Percentiles rank a stretch among this genome's conserved stretches.
Evolutionary conservation across 1,284 basidiomycete species (phyloP).

Genomic region (Austroboletus olivaceoglutinosus): DNA sequence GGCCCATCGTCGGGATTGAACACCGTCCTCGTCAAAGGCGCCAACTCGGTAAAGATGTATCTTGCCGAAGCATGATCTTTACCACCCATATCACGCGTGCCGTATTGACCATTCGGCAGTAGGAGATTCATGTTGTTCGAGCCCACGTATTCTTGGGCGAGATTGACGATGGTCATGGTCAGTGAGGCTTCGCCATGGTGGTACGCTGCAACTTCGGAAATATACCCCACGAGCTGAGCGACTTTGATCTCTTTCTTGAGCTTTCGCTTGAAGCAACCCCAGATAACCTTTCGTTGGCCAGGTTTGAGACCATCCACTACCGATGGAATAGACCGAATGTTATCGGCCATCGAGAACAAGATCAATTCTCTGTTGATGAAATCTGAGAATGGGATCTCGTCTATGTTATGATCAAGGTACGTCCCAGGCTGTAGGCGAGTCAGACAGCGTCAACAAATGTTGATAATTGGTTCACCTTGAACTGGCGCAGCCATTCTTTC

Average conservation of each 20-base stretch:
- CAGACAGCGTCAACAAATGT: neutral
- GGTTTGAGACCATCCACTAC: constrained; percentile 96
- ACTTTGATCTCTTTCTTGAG: constrained; percentile 95
- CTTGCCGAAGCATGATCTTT: constrained; percentile 96
- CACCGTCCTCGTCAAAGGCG: constrained; percentile 74
- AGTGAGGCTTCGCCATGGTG: constrained; percentile 95
- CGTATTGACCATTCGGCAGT: constrained; percentile 92
- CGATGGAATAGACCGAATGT: constrained; percentile 93
- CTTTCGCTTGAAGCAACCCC: constrained; percentile 94
- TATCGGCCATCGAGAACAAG: constrained; percentile 99
- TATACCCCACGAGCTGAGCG: constrained; percentile 92
- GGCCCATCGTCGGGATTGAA: constrained; percentile 88
- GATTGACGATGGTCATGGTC: constrained; percentile 86
- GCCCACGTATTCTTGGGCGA: constrained; percentile 95
- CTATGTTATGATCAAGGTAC: constrained; percentile 86
- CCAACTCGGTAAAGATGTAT: constrained; percentile 93
- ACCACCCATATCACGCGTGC: constrained; percentile 87
- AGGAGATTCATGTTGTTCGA: constrained; percentile 96
- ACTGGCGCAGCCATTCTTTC: constrained; percentile 97
- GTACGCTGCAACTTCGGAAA: constrained; percentile 92
- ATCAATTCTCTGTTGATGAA: constrained; percentile 99
- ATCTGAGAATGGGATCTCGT: constrained; percentile 86
- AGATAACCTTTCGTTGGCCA: constrained; percentile 98
- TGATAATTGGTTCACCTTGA: constrained; percentile 57
- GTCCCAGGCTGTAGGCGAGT: constrained; percentile 78